Base-by-base conservation (phyloP, 2,329 filamentous ascomycete genomes). In the Verticillium longisporum region DNA sequence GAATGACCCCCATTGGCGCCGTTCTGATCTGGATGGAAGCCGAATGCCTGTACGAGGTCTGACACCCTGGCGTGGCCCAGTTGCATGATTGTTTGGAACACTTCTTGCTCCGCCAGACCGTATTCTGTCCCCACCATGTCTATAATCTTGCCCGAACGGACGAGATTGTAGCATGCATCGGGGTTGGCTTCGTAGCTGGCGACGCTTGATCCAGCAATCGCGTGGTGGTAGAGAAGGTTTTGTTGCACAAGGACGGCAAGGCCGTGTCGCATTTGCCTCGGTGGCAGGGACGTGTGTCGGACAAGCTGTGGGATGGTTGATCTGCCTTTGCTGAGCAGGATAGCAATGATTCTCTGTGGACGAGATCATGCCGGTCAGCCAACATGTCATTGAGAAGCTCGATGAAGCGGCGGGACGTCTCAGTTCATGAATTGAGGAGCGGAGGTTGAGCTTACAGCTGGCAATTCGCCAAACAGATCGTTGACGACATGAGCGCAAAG, bases 401-500 rank as follows among this genome's bases (percentile, higher is more conserved):
- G 26, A 31, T 57, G 37, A 14, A 26, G 54, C 36, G 26, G 10
- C 32, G 58, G 55, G 37, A 56, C 34, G 57, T 55, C 60, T 68
- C 41, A 65, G 67, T 64, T 62, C 11, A 11, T 10, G n/a, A 65
- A 67, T 64, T 62, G 21, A 7, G 18, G n/a, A 10, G 45, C 61
- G 37, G 54, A 58, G 33, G 56, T 41, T 36, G 59, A 36, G 79
- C 89, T 70, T 89, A 97, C 94, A 73, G 92, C 91, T 64, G 92
- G 92, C 62, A 98, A 86, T 78, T 96, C 91, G 72, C 95, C 95
- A 75, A 95, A 94, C 62, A 91, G 83, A 73, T 97, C 92, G 72
- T 92, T 88, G 65, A 98, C 88, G 65, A 97, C 84, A 73, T 96
- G 87, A 79, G 88, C 85, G 80, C 92, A 97, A 72, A 98, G 90